Evolutionary conservation across 805 yeast genomes (phyloP).

Genomic region (Pichia manshurica): DNA sequence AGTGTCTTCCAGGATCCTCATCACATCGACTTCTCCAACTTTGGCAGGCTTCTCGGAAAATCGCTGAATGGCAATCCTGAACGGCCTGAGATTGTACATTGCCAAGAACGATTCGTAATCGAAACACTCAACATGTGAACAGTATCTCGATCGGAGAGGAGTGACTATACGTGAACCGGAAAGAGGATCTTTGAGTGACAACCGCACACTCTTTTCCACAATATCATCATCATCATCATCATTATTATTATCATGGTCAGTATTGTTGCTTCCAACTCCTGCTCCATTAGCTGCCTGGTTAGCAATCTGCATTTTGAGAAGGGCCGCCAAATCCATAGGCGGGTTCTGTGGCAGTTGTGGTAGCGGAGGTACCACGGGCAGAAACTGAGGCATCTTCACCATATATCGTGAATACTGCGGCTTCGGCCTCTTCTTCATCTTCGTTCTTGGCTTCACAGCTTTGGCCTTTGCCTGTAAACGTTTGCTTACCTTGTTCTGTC

Average conservation of each 20-base stretch:
- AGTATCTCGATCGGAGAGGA: constrained; percentile 29
- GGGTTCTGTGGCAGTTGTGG: no score
- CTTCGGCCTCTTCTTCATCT: constrained; percentile 11
- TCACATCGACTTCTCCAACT: constrained; percentile 18
- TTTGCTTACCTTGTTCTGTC: background rate
- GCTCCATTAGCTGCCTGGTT: background rate
- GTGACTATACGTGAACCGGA: constrained; percentile 26
- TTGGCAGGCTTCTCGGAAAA: constrained; percentile 12
- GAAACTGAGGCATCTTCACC: constrained; percentile 8
- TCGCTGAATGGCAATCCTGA: constrained; percentile 21
- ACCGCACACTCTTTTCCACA: constrained; percentile 23
- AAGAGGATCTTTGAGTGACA: constrained; percentile 31
- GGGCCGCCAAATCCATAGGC: no score
- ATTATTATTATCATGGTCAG: background rate
- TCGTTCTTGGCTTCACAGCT: background rate
- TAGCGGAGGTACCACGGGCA: no score
- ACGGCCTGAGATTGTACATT: constrained; percentile 27
- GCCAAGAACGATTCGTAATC: constrained; percentile 28
- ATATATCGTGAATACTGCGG: constrained; percentile 13
- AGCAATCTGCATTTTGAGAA: no score
- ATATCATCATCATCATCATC: constrained; percentile 27
- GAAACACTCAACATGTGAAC: constrained; percentile 34
- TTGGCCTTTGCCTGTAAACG: background rate
- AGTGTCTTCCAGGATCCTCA: constrained; percentile 24
- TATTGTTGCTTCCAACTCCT: background rate